Base-by-base conservation (phyloP, 345 rosid species). In the Diplotaxis tenuifolia region DNA sequence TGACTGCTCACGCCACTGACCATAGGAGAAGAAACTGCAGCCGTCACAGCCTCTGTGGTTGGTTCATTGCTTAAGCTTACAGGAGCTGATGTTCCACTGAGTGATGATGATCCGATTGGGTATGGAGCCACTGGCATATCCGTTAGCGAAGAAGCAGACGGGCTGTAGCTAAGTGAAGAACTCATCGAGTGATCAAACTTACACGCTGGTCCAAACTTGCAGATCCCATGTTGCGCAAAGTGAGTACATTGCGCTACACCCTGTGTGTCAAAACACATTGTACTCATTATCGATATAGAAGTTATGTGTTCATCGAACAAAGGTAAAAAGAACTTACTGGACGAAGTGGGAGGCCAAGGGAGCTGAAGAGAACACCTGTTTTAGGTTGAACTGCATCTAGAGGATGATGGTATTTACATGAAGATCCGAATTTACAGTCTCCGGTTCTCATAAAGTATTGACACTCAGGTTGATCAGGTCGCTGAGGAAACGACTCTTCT, bases 71-170 rank as follows among this genome's bases (percentile, higher is more conserved):
- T 83, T 57, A 84, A 79, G 53, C 86, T 89, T 47, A 88, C 21
- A 5, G 97, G 97, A 60, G 81, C 81, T 29, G 38, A 72, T 40
- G 74, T 36, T 10, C 73, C 81, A 7, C 81, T 72, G 31, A 78
- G 81, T 4, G 81, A 72, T 16, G 91, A 85, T 57, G 91, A 85
- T 60, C 98, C 93, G 56, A 87, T 87, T 15, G 94, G 91, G 74
- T 86, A 90, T 23, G 98, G 93, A 9, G 90, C 86, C 45, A 92
- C 92, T 0, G 98, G 98, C 91, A 96, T 90, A 76, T 96, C 99
- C 10, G 88, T 78, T 12, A 96, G 83, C 49, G 99, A 92, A 73
- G 97, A 96, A 15, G 90, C 96, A 4, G 98, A 92, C 6, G 97
- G 94, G 70, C 90, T 92, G 91, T 92, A 89, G 77, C 91, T 86